Evolutionary conservation across 306 rosid species (phyloP), one percentile per base, ranked within the genome.

Genomic region (Amphicarpaea edgeworthii): DNA sequence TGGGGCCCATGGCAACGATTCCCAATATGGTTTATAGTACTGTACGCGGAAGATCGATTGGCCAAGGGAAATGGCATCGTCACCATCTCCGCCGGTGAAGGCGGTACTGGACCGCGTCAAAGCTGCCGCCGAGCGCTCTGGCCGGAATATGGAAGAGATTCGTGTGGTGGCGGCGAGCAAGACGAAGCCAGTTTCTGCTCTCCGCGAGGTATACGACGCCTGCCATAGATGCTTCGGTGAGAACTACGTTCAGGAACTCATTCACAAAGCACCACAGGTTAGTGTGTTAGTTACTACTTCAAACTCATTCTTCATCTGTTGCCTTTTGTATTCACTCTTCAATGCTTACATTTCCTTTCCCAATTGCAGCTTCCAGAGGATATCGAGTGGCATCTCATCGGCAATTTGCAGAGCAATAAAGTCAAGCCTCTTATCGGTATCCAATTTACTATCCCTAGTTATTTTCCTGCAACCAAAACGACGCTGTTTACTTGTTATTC

Each of bases 181-280:
- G 82, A 95, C 96, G 37, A 95, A 95, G 80, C 70, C 93, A 7
- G 87, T 86, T 46, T 80, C 96, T 43, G 65, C 82, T 64, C 60
- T 92, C 84, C 90, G 83, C 16, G 88, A 88, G 66, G 92, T 95
- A 12, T 90, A 95, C 84, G 93, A 92, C 32, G 90, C 95, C n/a
- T 97, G 98, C 9, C 97, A 87, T 63, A 93, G 92, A 43, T 80
- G 81, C 85, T 95, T 95, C 80, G 98, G 97, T 53, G 97, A 95
- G 86, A 95, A 95, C 68, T 95, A 95, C 80, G 97, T 92, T 72
- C 96, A 90, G 72, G 98, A 92, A 77, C 46, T 92, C 76, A 37
- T 92, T 57, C 92, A 90, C 10, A 95, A 95, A 83, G 95, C 90
- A 66, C 93, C 96, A 51, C 96, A 90, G 96, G 98, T 90, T 38